phyloP scores from a whole-genome alignment of 139 green algal species.

The Ettlia oleoabundans region DNA sequence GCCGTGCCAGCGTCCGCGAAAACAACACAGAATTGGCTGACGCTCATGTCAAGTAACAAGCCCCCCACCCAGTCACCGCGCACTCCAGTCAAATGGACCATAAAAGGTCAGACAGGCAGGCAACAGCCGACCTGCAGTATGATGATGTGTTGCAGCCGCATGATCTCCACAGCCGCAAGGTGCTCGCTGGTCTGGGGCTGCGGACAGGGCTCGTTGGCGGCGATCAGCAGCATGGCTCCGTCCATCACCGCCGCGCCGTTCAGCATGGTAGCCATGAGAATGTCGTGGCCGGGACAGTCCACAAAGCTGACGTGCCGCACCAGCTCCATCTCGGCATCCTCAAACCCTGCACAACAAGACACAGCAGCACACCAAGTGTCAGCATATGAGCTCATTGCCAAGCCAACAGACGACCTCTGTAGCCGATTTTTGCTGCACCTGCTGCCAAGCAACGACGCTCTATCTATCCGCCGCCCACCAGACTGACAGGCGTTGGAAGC shows the following conservation, averaged over 20 bases:
- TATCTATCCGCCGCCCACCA: no score
- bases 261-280: constrained; percentile 99
- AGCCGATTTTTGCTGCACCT: no score
- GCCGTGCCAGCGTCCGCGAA: no score
- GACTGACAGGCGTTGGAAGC: not conserved
- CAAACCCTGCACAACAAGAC: constrained; percentile 63
- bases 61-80: no score
- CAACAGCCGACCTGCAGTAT: constrained; percentile 86
- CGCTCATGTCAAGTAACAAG: no score
- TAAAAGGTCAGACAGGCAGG: no score
- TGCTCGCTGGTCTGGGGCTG: constrained; percentile 99
- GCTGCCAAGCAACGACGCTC: no score
- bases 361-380: no score
- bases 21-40: no score
- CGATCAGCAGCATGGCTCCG: constrained; percentile 97
- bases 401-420: no score
- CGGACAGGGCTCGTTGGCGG: constrained; percentile 98
- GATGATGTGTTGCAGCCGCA: constrained; percentile 95
- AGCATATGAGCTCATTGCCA: no score
- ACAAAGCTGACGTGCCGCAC: constrained; percentile 98
- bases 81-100: no score
- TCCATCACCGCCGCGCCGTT: constrained; percentile 99
- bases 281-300: constrained; percentile 99
- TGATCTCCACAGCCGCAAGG: constrained; percentile 99
- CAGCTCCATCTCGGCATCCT: constrained; percentile 89